A percentile compares a stretch with the other conserved stretches of the same genome.
phyloP scores from a whole-genome alignment of 2,329 filamentous ascomycete species.

The Pseudogymnoascus sp. region DNA sequence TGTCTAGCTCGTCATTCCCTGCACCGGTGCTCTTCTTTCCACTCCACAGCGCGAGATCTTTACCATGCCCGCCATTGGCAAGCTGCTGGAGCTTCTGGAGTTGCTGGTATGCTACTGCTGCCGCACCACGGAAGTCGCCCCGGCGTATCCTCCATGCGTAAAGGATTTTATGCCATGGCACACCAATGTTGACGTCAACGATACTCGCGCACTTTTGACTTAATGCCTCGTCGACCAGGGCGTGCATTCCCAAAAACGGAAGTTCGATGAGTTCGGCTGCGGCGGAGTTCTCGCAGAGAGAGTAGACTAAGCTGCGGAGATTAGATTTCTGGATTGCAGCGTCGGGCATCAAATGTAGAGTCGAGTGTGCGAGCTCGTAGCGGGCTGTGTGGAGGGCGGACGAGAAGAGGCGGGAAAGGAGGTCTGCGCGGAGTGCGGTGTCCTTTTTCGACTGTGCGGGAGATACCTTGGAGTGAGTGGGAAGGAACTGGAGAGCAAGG shows the following conservation, averaged over 20 bases:
- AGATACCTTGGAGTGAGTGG: background rate
- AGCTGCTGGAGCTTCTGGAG: conserved; percentile 52
- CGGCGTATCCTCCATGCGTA: conserved; percentile 82
- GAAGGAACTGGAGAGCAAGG: conserved; percentile 62
- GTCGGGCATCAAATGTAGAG: conserved; percentile 66
- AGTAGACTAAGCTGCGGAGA: conserved; percentile 61
- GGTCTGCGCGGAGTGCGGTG: conserved; percentile 47
- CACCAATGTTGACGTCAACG: conserved; percentile 54
- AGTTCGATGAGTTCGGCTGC: conserved; percentile 63
- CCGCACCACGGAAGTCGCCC: conserved; percentile 77
- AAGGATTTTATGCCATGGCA: conserved; percentile 79
- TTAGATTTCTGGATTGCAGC: conserved; percentile 63
- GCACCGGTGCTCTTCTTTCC: conserved; percentile 17
- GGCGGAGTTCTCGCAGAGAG: conserved; percentile 61
- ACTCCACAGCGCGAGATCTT: conserved; percentile 36
- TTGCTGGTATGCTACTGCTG: conserved; percentile 54
- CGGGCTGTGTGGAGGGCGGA: conserved; percentile 71
- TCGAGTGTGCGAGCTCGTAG: conserved; percentile 76
- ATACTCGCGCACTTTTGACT: conserved; percentile 62
- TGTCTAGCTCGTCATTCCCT: conserved; percentile 52
- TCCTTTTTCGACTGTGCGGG: conserved; percentile 13
- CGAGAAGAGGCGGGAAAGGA: conserved; percentile 78
- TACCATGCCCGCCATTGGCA: conserved; percentile 46
- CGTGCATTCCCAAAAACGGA: conserved; percentile 70
- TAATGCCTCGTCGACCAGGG: conserved; percentile 73